phyloP scores from a whole-genome alignment of 257 asterid genomes.

The Ajuga chamaepitys region DNA sequence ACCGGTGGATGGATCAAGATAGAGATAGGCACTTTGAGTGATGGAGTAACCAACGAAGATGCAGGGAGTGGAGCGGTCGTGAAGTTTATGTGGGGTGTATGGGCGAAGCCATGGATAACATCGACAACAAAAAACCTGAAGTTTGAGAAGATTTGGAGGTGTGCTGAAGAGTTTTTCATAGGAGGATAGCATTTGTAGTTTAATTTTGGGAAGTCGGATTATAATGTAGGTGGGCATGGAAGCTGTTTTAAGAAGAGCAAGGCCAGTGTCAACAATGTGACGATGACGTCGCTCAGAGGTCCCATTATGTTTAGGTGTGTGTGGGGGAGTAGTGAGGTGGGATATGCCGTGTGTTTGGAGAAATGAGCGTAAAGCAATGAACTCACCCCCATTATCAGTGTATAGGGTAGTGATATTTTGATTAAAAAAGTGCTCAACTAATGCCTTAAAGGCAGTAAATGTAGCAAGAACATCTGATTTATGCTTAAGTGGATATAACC shows the following conservation, averaged over 20 bases:
- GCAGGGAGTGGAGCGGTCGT: no score
- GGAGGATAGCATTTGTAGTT: neutral
- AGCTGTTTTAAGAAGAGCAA: no score
- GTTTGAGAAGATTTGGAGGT: neutral
- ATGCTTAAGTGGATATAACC: neutral
- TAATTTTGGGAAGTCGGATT: neutral
- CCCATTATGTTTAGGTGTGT: neutral
- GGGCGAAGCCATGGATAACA: neutral
- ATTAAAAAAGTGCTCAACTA: neutral
- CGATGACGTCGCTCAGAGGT: neutral
- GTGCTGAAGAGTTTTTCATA: no score
- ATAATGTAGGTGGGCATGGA: neutral
- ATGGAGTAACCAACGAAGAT: no score
- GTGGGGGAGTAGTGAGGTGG: neutral
- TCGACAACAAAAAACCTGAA: neutral
- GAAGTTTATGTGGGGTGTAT: no score
- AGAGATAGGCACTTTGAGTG: no score
- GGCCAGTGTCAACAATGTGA: neutral
- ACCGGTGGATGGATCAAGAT: no score
- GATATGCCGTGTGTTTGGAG: neutral
- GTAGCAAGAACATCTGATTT: neutral
- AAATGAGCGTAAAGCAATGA: neutral
- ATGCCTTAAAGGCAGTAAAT: no score
- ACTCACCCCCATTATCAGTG: neutral
- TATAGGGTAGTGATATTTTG: no score